phyloP scores from a whole-genome alignment of 108 stramenopile species.

The Pseudonitzschia multiseries region DNA sequence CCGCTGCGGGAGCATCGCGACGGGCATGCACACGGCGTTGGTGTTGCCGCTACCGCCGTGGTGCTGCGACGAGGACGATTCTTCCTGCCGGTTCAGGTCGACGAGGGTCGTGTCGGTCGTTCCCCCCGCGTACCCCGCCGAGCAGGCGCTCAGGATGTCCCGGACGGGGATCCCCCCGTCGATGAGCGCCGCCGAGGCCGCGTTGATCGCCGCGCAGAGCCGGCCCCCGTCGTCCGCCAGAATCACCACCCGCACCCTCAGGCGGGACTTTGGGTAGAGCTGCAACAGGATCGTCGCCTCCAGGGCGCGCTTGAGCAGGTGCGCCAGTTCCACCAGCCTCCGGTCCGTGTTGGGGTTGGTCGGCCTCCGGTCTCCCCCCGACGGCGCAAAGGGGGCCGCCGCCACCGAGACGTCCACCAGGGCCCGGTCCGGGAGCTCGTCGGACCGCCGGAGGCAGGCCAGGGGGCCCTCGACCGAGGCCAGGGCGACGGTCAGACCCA shows the following conservation, averaged over 20 bases:
- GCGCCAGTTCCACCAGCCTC: conserved; percentile 73
- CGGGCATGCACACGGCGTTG: conserved; percentile 68
- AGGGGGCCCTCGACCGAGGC: conserved; percentile 66
- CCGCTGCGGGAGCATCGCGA: conserved; percentile 84
- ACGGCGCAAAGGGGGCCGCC: conserved; percentile 69
- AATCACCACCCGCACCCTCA: conserved; percentile 65
- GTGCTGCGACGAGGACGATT: conserved; percentile 45
- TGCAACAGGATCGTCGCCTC: conserved; percentile 79
- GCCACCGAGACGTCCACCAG: conserved; percentile 66
- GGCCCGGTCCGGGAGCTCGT: conserved; percentile 76
- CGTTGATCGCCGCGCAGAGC: conserved; percentile 83
- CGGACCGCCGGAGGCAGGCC: conserved; percentile 67
- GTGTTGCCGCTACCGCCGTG: no score
- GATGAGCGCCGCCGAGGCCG: conserved; percentile 75
- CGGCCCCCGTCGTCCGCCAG: conserved; percentile 87
- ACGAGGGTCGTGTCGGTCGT: conserved; percentile 62
- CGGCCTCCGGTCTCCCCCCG: conserved; percentile 63
- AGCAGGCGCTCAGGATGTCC: conserved; percentile 83
- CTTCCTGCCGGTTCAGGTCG: conserved; percentile 80
- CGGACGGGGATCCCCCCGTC: conserved; percentile 84
- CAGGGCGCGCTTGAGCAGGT: conserved; percentile 69
- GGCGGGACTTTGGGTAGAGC: conserved; percentile 76
- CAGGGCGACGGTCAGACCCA: conserved; percentile 82
- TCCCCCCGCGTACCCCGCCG: conserved; percentile 66
- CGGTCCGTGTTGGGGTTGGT: conserved; percentile 74